Evolutionary conservation across 129 eudicot species (phyloP), one percentile per base, ranked within the genome.

Genomic region (Flaveria robusta): DNA sequence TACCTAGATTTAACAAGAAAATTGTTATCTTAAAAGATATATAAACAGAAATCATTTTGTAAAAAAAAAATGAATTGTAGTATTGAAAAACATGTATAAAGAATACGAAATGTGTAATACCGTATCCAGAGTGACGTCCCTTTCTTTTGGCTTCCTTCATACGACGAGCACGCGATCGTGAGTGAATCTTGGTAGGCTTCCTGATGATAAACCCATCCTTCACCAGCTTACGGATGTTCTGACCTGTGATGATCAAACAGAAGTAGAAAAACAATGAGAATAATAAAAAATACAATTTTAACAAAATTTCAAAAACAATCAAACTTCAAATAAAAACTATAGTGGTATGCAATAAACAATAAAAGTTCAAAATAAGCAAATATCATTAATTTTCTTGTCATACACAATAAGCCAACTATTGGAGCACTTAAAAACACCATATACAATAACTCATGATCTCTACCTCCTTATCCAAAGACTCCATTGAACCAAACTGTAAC

Each of bases 61-160:
- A n/a, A 7, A 22, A 10, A 10, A 22, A 58, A 58, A 58, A 0
- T 58, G 8, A 26, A 51, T 13, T 8, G n/a, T 13, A 2, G 5
- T 37, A 55, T 41, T 0, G 7, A 5, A 14, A 5, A 1, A 14
- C 3, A 3, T 9, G 6, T 3, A 54, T 6, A 18, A 8, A 3
- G 23, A 22, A 2, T 7, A 29, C 15, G 5, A 9, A 42, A 8
- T 1, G 4, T 29, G 10, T 8, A 9, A 39, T 52, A 92, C 98
- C 98, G 71, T 92, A 92, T 84, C 98, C 98, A 74, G 98, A 88
- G 64, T 92, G 98, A 52, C 95, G 96, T 0, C 98, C 98, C 92
- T 92, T 92, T 49, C 92, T 77, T 79, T 92, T 92, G 11, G 98
- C 98, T 70, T 85, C 95, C 79, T 88, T 90, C 98, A 92, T 90